A percentile compares a stretch with the other conserved stretches of the same genome.
Conservation (phyloP, 2,329 filamentous ascomycete genomes). For the Calycina herbarum region DNA sequence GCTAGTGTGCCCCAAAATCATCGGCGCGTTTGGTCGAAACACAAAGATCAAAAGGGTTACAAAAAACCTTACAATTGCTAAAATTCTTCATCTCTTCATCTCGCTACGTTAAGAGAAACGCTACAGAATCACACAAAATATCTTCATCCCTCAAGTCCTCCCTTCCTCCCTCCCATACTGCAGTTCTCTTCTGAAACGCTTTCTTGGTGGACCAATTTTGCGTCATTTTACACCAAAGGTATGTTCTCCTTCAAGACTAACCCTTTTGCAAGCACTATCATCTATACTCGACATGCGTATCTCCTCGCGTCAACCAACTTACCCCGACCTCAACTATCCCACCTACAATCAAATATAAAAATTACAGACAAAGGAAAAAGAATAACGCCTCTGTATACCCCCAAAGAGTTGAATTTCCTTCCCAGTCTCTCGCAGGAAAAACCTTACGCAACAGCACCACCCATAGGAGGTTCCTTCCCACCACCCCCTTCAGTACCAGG, state of each 20-base stretch:
- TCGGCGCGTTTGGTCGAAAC: not conserved
- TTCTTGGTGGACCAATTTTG: not conserved
- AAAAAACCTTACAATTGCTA: not conserved
- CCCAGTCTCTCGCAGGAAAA: not conserved
- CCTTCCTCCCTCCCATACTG: not conserved
- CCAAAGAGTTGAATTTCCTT: not conserved
- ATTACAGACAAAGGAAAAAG: not conserved
- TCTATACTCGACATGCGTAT: not conserved
- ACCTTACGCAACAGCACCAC: constrained; percentile 31
- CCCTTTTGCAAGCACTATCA: not conserved
- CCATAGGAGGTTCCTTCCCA: constrained; percentile 29
- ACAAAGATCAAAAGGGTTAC: not conserved
- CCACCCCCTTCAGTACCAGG: constrained; percentile 26
- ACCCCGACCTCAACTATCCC: not conserved
- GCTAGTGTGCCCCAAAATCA: not conserved
- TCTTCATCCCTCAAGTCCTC: not conserved
- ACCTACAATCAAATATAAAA: constrained; percentile 2
- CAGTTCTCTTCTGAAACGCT: not conserved
- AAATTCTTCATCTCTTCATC: not conserved
- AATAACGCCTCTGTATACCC: not conserved
- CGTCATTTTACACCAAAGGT: not conserved
- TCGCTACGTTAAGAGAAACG: not conserved
- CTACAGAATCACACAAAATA: not conserved
- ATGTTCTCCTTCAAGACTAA: too few relatives aligned
- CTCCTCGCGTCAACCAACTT: not conserved